A percentile compares a stretch with the other conserved stretches of the same genome.
Evolutionary conservation across 352 stramenopile genomes (phyloP).

Genomic region (Saprolegnia diclina): DNA sequence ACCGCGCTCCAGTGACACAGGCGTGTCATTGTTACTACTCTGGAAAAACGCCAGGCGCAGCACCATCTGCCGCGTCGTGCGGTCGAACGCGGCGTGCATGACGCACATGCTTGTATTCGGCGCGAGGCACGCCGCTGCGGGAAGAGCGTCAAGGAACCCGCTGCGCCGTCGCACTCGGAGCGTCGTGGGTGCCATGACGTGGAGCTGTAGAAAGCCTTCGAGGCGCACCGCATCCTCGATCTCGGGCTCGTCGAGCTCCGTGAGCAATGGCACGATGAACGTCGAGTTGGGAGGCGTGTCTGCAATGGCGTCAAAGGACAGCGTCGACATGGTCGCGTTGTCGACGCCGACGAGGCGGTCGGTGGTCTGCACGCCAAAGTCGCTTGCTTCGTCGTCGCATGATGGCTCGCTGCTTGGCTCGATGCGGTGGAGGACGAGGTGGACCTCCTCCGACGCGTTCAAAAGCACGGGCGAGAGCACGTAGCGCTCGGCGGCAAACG

Average conservation of each 20-base stretch:
- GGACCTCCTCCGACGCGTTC: not conserved
- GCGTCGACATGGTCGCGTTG: not conserved
- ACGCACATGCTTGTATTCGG: not conserved
- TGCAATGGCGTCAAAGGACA: constrained; percentile 22
- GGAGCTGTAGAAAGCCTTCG: constrained; percentile 12
- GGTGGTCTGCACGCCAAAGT: constrained; percentile 1
- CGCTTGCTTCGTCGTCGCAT: not conserved
- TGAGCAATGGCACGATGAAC: constrained; percentile 10
- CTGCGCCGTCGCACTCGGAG: not conserved
- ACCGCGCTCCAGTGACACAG: constrained; percentile 6
- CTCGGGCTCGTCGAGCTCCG: not conserved
- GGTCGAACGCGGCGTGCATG: not conserved
- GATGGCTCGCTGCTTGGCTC: not conserved
- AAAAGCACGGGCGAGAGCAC: constrained; percentile 4
- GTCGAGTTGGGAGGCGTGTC: not conserved
- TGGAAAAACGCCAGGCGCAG: not conserved
- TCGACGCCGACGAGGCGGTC: constrained; percentile 24
- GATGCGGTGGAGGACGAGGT: constrained; percentile 15
- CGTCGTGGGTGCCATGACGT: not conserved
- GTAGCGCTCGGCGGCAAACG: not conserved
- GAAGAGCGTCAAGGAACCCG: not conserved
- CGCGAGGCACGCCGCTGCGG: not conserved
- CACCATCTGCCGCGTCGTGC: not conserved
- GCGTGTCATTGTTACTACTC: not conserved
- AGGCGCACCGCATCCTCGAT: not conserved